Conservation (phyloP, 768 basidiomycete genomes). For the Infundibulicybe gibba region DNA sequence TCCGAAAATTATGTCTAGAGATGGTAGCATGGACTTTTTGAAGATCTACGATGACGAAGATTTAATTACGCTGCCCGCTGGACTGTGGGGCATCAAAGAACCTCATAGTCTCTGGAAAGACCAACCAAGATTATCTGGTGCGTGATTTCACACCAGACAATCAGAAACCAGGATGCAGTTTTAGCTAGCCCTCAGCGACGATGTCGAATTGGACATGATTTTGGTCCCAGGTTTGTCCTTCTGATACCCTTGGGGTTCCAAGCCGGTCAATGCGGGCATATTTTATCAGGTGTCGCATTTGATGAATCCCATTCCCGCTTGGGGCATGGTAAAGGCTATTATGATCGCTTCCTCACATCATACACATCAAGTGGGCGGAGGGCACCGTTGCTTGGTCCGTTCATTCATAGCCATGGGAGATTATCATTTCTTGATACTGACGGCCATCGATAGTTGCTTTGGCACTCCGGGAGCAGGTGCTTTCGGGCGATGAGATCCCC, state of each 20-base stretch:
- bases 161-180: background rate
- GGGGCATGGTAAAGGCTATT: constrained; percentile 83
- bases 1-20: constrained; percentile 52
- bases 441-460: constrained; percentile 48
- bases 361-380: constrained; percentile 42
- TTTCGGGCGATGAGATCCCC: constrained; percentile 50
- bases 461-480: constrained; percentile 59
- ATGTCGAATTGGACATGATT: constrained; percentile 55
- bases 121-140: constrained; percentile 48
- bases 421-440: constrained; percentile 1
- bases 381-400: constrained; percentile 58
- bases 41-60: constrained; percentile 58
- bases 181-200: constrained; percentile 9
- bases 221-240: constrained; percentile 58
- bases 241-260: background rate
- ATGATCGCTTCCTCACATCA: constrained; percentile 65
- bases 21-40: constrained; percentile 62
- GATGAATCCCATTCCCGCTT: constrained; percentile 65
- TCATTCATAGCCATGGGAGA: constrained; percentile 6
- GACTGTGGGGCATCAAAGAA: constrained; percentile 76
- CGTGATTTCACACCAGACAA: constrained; percentile 10
- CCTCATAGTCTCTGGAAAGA: constrained; percentile 45
- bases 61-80: constrained; percentile 50
- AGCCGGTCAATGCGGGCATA: background rate
- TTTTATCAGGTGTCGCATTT: constrained; percentile 63